phyloP scores from a whole-genome alignment of 108 stramenopile species.

The Skeletonema tropicum region DNA sequence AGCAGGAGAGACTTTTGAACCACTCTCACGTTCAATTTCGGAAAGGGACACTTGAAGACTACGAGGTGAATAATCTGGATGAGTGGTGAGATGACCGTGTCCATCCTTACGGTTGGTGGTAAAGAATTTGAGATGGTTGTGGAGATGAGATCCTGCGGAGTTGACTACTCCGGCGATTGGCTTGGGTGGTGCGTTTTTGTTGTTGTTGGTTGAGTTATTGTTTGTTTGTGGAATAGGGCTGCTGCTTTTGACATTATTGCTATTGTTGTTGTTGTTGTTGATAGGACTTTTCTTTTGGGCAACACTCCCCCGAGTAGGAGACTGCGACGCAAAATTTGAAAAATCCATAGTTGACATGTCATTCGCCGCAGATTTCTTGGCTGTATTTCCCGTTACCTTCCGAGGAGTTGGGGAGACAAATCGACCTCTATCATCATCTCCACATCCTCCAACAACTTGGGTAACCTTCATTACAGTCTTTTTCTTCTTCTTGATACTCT shows the following conservation, averaged over 20 bases:
- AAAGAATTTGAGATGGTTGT: slow-evolving; percentile 88
- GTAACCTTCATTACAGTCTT: slow-evolving; percentile 11
- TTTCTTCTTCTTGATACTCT: slow-evolving; percentile 16
- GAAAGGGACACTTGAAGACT: slow-evolving; percentile 75
- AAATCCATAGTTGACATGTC: slow-evolving; percentile 18
- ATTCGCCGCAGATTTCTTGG: slow-evolving; percentile 11
- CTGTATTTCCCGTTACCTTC: slow-evolving; percentile 13
- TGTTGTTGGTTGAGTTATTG: not conserved
- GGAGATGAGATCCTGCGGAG: slow-evolving; percentile 83
- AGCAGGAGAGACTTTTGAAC: slow-evolving; percentile 80
- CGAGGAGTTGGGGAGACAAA: slow-evolving; percentile 37
- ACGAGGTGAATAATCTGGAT: slow-evolving; percentile 89
- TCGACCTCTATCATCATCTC: slow-evolving; percentile 3
- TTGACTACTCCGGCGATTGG: slow-evolving; percentile 62
- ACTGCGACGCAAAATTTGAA: slow-evolving; percentile 30
- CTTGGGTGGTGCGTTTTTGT: not conserved
- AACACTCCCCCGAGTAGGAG: slow-evolving; percentile 1
- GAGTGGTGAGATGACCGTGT: slow-evolving; percentile 48
- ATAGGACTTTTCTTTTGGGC: not conserved
- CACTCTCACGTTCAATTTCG: slow-evolving; percentile 49
- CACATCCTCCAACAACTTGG: slow-evolving; percentile 1
- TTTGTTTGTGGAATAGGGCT: slow-evolving; percentile 11
- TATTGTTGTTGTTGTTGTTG: not conserved
- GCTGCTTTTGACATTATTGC: not conserved
- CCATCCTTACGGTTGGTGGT: slow-evolving; percentile 73